Evolutionary conservation across 345 rosid species (phyloP), one percentile per base, ranked within the genome.

Genomic region (Camelina neglecta): DNA sequence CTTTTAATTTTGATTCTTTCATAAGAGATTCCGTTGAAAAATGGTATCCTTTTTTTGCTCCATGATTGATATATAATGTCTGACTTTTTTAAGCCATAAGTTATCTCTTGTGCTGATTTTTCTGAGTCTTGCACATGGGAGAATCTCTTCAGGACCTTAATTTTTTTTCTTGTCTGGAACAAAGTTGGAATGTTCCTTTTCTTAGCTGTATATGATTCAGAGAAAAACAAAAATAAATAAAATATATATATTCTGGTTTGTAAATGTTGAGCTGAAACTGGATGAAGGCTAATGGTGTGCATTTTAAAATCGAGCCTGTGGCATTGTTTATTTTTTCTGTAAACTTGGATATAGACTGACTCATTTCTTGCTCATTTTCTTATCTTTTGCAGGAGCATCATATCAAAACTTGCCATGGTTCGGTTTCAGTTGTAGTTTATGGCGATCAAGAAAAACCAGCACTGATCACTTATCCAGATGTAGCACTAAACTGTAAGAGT

Each of bases 391-490:
- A 90, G 96, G 98, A 90, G 61, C 80, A 81, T 78, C 85, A 84
- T 80, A 93, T 90, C 82, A 93, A 86, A 71, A 93, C 96, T 16
- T 85, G 91, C 73, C 82, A 79, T 81, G 98, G 94, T 13, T 83
- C 80, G 29, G 80, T 93, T 26, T 83, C 90, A 16, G 98, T 89
- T 74, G 80, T 85, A 50, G 93, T 90, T 1, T 86, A 86, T 50
- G 96, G 98, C 68, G 93, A 93, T 80, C 83, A 76, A 71, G 91
- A 86, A 77, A 92, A 92, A 82, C 97, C 97, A 69, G 90, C 94
- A 44, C 74, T 92, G 74, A 86, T 90, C 31, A 89, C 98, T 11
- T 93, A 90, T 68, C 91, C 98, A 11, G 98, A 93, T 83, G 89
- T 93, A 66, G 96, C 91, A 80, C 88, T 93, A 45, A 93, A 87